Percentiles rank a stretch among this genome's conserved stretches.
These are phyloP conservation scores for Neocucurbitaria cava DNA, from an alignment of 2,329 filamentous ascomycete genomes.

Conservation along the genomic window DNA sequence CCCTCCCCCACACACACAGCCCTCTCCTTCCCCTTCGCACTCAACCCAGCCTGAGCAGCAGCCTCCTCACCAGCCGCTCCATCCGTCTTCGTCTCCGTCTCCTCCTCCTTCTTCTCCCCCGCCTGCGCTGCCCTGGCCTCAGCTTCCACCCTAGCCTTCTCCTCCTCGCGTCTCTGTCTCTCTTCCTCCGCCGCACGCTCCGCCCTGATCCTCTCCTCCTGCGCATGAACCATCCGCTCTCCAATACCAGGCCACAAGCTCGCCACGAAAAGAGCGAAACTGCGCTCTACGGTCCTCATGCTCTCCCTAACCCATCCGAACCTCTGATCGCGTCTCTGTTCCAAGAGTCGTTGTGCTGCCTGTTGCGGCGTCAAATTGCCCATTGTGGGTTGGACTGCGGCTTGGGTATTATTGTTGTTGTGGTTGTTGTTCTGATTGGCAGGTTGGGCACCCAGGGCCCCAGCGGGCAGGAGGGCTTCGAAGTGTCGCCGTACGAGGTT, in stretches of 20 bases:
- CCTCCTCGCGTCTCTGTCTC: constrained; percentile 23
- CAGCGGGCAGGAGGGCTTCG: constrained; percentile 49
- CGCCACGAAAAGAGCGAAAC: constrained; percentile 67
- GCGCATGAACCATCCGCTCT: constrained; percentile 65
- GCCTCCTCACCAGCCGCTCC: neutral
- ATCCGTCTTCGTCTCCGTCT: constrained; percentile 5
- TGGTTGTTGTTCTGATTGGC: constrained; percentile 11
- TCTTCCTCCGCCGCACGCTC: constrained; percentile 34
- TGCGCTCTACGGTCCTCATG: constrained; percentile 60
- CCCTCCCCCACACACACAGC: constrained; percentile 3
- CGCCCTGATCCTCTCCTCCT: constrained; percentile 55
- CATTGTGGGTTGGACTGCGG: constrained; percentile 3
- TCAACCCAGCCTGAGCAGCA: neutral
- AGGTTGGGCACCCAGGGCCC: constrained; percentile 27
- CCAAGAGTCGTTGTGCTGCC: constrained; percentile 50
- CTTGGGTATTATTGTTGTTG: neutral
- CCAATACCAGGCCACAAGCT: constrained; percentile 68
- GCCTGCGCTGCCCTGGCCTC: constrained; percentile 14
- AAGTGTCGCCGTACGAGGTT: constrained; percentile 51
- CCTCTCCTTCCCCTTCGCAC: constrained; percentile 28
- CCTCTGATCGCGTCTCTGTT: constrained; percentile 41
- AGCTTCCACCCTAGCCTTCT: constrained; percentile 14
- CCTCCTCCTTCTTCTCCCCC: constrained; percentile 10
- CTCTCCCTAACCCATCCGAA: constrained; percentile 40
- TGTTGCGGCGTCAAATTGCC: constrained; percentile 50